Evolutionary conservation across 2,329 filamentous ascomycete species (phyloP).

Genomic region (Calycina herbarum): DNA sequence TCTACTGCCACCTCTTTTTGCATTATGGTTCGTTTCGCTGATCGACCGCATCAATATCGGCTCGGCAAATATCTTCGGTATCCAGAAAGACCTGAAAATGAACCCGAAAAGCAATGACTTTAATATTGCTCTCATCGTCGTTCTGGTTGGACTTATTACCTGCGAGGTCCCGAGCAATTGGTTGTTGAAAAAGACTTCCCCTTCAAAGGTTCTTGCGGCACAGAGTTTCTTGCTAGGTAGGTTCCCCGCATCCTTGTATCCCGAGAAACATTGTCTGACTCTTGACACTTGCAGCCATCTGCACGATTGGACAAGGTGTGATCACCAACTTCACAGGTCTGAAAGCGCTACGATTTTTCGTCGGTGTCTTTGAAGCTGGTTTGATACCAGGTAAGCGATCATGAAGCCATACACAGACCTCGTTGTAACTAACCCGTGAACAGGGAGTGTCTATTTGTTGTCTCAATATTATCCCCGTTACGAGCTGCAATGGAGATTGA

Average conservation of each 20-base stretch:
- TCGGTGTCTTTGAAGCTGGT: conserved; percentile 49
- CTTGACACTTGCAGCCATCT: neutral
- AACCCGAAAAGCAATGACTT: conserved; percentile 15
- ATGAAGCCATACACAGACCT: neutral
- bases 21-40: conserved; percentile 14
- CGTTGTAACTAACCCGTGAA: neutral
- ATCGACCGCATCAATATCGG: conserved; percentile 16
- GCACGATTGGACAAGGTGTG: conserved; percentile 13
- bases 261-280: neutral
- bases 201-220: conserved; percentile 11
- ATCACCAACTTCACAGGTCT: conserved; percentile 11
- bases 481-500: conserved; percentile 50
- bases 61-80: conserved; percentile 13
- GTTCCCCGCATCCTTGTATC: neutral
- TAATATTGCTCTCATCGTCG: conserved; percentile 13
- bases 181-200: conserved; percentile 14
- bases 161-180: conserved; percentile 14
- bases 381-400: conserved; percentile 42
- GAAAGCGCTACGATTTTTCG: conserved; percentile 37
- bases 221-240: conserved; percentile 17
- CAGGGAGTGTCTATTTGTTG: conserved; percentile 45
- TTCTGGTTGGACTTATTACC: conserved; percentile 12
- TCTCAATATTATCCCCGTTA: conserved; percentile 51
- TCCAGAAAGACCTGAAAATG: conserved; percentile 14
- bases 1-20: conserved; percentile 13